Evolutionary conservation across 179 eudicot species (phyloP).

Genomic region (Spergularia azorica): DNA sequence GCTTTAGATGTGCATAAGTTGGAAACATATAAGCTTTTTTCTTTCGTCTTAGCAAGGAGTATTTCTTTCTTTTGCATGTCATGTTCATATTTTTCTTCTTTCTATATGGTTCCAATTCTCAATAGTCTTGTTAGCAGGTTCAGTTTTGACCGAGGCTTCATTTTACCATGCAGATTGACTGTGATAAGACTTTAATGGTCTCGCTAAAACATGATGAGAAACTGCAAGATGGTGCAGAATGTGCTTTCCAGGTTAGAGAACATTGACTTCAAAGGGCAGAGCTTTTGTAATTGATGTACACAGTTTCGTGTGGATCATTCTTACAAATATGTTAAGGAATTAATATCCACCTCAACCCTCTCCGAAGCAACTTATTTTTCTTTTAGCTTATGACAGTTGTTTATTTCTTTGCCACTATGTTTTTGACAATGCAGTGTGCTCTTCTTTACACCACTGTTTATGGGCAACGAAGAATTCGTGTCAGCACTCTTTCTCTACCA

Average conservation of each 20-base stretch:
- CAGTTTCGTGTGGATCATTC: neutral
- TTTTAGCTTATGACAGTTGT: neutral
- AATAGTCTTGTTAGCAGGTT: constrained; percentile 1
- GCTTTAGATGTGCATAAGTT: too few species aligned
- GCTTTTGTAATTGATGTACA: neutral
- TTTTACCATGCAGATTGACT: constrained; percentile 71
- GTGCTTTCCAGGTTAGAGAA: constrained; percentile 77
- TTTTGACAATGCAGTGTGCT: constrained; percentile 67
- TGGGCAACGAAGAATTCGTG: constrained; percentile 95
- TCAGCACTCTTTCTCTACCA: constrained; percentile 83
- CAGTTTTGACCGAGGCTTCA: constrained; percentile 9
- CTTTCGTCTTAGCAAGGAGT: neutral
- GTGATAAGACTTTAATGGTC: constrained; percentile 95
- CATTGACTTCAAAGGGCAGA: neutral
- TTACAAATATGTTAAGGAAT: neutral
- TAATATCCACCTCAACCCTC: neutral
- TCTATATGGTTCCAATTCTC: neutral
- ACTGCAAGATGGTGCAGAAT: constrained; percentile 84
- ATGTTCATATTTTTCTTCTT: neutral
- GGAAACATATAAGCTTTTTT: neutral
- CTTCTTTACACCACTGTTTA: constrained; percentile 91
- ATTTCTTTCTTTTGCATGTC: neutral
- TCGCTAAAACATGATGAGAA: constrained; percentile 89
- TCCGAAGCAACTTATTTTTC: neutral
- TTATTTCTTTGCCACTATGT: neutral